Evolutionary conservation across 2,329 filamentous ascomycete genomes (phyloP), one percentile per base, ranked within the genome.

Genomic region (Ophiobolus disseminans): DNA sequence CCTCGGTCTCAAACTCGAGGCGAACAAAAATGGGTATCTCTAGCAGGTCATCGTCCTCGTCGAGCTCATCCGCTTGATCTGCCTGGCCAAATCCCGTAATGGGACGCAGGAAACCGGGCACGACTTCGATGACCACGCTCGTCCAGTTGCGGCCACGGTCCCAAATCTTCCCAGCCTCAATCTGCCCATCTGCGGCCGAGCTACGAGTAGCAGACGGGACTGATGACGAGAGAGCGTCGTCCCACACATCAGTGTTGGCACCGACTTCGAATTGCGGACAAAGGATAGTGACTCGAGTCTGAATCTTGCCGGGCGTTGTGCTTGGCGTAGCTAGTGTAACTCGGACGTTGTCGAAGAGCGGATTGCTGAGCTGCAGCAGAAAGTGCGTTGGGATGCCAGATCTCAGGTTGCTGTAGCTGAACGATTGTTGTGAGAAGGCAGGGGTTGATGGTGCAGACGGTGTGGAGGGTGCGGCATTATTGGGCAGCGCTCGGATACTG

Each of bases 11-110:
- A 86, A 92, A 99, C 72, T 97, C 92, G 47, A 96, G 82, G 19
- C 91, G 83, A 52, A 99, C 90, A 77, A 96, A 95, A 65, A 99
- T 86, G 45, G 94, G 93, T 60, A 99, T 93, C 79, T 99, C 94
- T 32, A 97, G 74, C 22, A 87, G 75, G 65, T 86, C 82, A 46
- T 86, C 82, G 51, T 86, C 84, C 38, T 82, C 79, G 21, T 73
- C 72, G 10, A 76, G 45, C 28, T 63, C 67, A 52, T 42, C 47
- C 3, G 57, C 50, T 11, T 46, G 59, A 66, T 40, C 43, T 44
- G 26, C 13, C 16, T 40, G 36, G 0, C 45, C 40, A 9, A 55
- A 35, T 16, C 51, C 58, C 16, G 34, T 34, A 22, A 57, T 16
- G 25, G 53, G 46, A 9, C 55, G 53, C 14, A 67, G 32, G 19